Base-by-base conservation (phyloP, 2,329 filamentous ascomycete species). In the Colletotrichum tanaceti region DNA sequence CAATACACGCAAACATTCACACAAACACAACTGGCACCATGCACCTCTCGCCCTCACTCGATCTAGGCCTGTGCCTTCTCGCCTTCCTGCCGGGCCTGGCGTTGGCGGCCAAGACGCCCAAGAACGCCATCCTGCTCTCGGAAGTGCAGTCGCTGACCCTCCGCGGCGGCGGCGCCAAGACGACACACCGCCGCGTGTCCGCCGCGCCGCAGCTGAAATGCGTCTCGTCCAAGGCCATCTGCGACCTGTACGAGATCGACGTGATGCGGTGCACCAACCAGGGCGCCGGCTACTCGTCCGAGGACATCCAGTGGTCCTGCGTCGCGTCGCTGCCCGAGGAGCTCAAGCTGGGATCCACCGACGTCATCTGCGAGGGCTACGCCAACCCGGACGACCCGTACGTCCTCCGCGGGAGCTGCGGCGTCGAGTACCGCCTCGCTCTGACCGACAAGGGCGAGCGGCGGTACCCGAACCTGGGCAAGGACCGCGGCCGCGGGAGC, bases 301-400 rank as follows among this genome's bases (percentile, higher is more conserved):
- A 96, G 79, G 92, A 97, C 77, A 86, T 98, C 44, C 91, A 97
- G 80, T 99, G 95, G 95, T 93, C 92, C 35, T 99, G 95, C 80
- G 89, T 88, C 5, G 88, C 89, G 0, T 78, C 81, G 2, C 78
- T 91, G 18, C 89, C 89, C 0, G 81, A 84, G 24, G 86, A 90
- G 74, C 84, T 91, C 71, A 87, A 87, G 79, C 88, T 98, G 35
- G 94, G 93, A 65, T 86, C 87, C 70, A 98, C 95, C 13, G 94
- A 98, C 71, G 95, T 98, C 63, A 84, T 94, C 13, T 99, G 96
- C 79, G 95, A 99, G 77, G 95, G 96, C 13, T 98, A 97, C 80
- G 83, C 87, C 66, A 85, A 83, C 16, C 80, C 90, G 0, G 88
- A 95, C 54, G 96, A 98, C 77, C 89, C 89, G 0, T 97, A 93